Conservation (phyloP, 2,329 filamentous ascomycete genomes). For the Stagonosporopsis tanaceti region DNA sequence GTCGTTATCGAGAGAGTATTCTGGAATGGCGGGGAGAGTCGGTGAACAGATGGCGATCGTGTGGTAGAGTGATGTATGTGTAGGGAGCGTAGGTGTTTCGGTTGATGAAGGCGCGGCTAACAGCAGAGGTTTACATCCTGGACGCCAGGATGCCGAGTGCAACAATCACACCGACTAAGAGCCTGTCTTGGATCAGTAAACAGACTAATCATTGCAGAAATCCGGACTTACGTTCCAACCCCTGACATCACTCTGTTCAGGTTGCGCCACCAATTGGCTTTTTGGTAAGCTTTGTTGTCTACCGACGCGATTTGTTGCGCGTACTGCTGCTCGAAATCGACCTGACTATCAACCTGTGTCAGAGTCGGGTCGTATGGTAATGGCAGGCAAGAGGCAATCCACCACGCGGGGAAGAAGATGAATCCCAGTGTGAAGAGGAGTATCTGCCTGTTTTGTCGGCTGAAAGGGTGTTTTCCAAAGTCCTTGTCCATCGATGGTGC, state of each 20-base stretch:
- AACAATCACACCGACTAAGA: constrained; percentile 18
- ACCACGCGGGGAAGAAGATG: constrained; percentile 68
- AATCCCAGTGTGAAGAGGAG: constrained; percentile 80
- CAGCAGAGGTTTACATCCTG: constrained; percentile 35
- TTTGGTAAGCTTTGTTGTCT: constrained; percentile 62
- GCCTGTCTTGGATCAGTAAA: constrained; percentile 14
- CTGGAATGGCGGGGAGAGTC: constrained; percentile 15
- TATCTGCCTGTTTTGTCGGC: constrained; percentile 76
- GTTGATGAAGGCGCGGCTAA: constrained; percentile 11
- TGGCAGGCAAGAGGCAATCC: constrained; percentile 75
- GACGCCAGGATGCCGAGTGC: constrained; percentile 49
- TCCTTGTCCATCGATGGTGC: constrained; percentile 75
- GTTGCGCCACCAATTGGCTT: constrained; percentile 71
- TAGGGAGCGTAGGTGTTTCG: constrained; percentile 8
- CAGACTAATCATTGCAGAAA: neutral
- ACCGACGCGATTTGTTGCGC: constrained; percentile 54
- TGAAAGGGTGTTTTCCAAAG: constrained; percentile 66
- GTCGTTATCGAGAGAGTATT: constrained; percentile 30
- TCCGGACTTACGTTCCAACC: constrained; percentile 55
- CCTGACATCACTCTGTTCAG: constrained; percentile 69
- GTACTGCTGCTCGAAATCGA: constrained; percentile 55
- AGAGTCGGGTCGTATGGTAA: constrained; percentile 67
- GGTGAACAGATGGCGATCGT: constrained; percentile 7
- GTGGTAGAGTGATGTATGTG: constrained; percentile 4
- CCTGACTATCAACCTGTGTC: constrained; percentile 47